Percentiles rank a stretch among this genome's conserved stretches.
These are phyloP conservation scores for Wallacemonas sp. DNA, from an alignment of 208 protist genomes.

Conservation along the genomic window DNA sequence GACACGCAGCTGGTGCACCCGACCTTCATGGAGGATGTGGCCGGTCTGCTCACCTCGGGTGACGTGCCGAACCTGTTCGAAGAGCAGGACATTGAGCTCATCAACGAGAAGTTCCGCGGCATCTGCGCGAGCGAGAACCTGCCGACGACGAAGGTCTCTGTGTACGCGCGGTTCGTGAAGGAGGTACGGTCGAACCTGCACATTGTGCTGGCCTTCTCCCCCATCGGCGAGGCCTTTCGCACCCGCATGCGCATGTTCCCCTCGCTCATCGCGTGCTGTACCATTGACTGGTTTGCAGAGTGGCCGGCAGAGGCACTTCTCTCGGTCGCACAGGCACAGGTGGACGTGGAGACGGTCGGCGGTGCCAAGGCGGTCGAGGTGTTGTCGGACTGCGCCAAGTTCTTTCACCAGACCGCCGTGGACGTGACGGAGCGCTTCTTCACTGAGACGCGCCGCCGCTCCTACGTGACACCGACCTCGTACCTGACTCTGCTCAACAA, in stretches of 20 bases:
- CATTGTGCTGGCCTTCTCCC: slow-evolving; percentile 95
- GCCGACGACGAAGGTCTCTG: slow-evolving; percentile 93
- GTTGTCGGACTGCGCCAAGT: slow-evolving; percentile 88
- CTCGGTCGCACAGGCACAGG: slow-evolving; percentile 89
- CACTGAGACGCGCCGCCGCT: slow-evolving; percentile 89
- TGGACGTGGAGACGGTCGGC: slow-evolving; percentile 23
- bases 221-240: slow-evolving; percentile 95
- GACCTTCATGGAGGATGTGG: slow-evolving; percentile 98
- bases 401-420: slow-evolving; percentile 91
- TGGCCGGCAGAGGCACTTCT: slow-evolving; percentile 96
- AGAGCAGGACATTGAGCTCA: slow-evolving; percentile 95
- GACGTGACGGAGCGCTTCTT: slow-evolving; percentile 91
- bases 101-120: slow-evolving; percentile 93
- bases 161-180: slow-evolving; percentile 95
- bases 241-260: slow-evolving; percentile 97
- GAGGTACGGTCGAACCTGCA: slow-evolving; percentile 95
- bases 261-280: slow-evolving; percentile 97
- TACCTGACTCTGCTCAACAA: slow-evolving; percentile 95
- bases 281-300: slow-evolving; percentile 98
- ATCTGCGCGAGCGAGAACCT: slow-evolving; percentile 90
- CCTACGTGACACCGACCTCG: slow-evolving; percentile 98
- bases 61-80: slow-evolving; percentile 98
- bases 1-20: slow-evolving; percentile 97
- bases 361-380: slow-evolving; percentile 3
- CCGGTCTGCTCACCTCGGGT: slow-evolving; percentile 95